Evolutionary conservation across 1,284 basidiomycete species (phyloP), one percentile per base, ranked within the genome.

Genomic region (Lignosus rhinocerotis): DNA sequence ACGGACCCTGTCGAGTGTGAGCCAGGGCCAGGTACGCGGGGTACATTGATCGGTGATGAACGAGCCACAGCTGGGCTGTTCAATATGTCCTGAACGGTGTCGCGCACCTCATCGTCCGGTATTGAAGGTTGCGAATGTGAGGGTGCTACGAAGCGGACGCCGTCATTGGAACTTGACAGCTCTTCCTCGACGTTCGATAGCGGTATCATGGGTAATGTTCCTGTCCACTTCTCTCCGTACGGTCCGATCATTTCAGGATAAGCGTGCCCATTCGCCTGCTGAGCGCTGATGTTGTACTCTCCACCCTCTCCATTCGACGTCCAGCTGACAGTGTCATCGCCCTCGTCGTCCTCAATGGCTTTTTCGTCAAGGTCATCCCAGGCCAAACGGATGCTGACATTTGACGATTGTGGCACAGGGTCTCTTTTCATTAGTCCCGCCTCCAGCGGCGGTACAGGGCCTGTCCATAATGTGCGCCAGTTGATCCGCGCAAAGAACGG

Each of bases 391-490:
- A 77, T 73, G 41, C 79, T 77, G 2, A 84, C 76, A 59, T 84
- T 81, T 14, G 78, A 74, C 4, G 70, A 70, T 53, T 71, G 70
- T 1, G 69, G 67, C 12, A 42, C 39, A 8, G 71, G 66, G 51
- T 80, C 79, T 63, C 78, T 82, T 73, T 79, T 81, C 12, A 86
- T 70, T 10, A 86, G 70, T 16, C 84, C 85, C 16, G 78, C 66
- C 66, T 85, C 81, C 60, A 88, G 75, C 0, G 77, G 75, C 32
- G 90, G 90, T 10, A 82, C 78, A 7, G 81, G 73, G 41, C 78
- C 78, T 0, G 81, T 85, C 94, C 94, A 97, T 3, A 97, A 77
- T 0, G 79, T 83, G 6, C 76, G 72, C 87, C 92, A 97, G 58
- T 85, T 79, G 53, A 93, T 81, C 4, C 75, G 63, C 6, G 76